Conservation (phyloP, 768 basidiomycete genomes). For the Hygrocybe punicea region DNA sequence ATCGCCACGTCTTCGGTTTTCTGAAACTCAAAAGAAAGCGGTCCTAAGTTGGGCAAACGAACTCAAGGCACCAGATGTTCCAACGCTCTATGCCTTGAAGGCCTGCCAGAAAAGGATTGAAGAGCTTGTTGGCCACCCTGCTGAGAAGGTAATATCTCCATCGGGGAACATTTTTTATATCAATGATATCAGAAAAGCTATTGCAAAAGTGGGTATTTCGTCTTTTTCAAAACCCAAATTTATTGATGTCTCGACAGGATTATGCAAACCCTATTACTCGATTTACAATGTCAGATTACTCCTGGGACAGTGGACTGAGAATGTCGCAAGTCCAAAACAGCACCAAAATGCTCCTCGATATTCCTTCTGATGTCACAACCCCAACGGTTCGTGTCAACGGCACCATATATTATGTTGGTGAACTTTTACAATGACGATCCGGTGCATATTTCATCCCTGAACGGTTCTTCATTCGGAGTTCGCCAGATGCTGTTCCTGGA, state of each 20-base stretch:
- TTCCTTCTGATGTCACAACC: constrained; percentile 22
- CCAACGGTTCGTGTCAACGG: constrained; percentile 19
- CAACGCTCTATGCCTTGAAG: constrained; percentile 21
- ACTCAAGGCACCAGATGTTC: constrained; percentile 27
- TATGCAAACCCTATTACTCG: constrained; percentile 23
- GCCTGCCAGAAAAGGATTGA: constrained; percentile 17
- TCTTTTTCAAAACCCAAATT: too few species aligned
- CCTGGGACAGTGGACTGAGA: constrained; percentile 17
- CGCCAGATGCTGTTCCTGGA: background rate
- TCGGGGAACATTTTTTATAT: constrained; percentile 30
- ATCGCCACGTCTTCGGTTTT: constrained; percentile 31
- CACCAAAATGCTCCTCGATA: constrained; percentile 27
- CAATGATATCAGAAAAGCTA: constrained; percentile 8
- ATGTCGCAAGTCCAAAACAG: constrained; percentile 27
- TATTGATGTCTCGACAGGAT: constrained; percentile 23
- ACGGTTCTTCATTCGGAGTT: background rate
- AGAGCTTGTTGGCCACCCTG: constrained; percentile 22
- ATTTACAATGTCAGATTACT: constrained; percentile 26
- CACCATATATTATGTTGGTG: background rate
- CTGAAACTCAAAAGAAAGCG: constrained; percentile 25
- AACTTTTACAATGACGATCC: background rate
- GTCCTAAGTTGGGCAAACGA: constrained; percentile 28
- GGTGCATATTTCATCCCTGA: constrained; percentile 4
- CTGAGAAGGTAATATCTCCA: constrained; percentile 13
- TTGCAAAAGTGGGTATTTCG: constrained; percentile 3